Evolutionary conservation across 108 stramenopile genomes (phyloP), one percentile per base, ranked within the genome.

Genomic region (Nitzschia palea): DNA sequence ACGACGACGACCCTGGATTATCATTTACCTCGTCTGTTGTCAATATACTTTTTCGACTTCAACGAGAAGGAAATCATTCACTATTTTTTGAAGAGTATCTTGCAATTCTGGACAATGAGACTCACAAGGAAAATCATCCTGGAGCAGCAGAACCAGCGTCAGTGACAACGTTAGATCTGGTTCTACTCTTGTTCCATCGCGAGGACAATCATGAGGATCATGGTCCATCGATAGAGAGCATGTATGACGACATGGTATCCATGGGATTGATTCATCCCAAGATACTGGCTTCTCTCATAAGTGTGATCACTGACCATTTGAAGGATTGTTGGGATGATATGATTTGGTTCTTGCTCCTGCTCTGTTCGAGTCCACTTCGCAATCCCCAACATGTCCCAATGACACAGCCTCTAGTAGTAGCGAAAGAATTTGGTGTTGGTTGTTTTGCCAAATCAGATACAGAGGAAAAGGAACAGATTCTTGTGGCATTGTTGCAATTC

Each of bases 401-500:
- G 31, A 14, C 25, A 20, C 4, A 18, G n/a, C 27, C 54, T 8
- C 18, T 50, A 6, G 12, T 29, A 20, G 4, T 55, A 12, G 54
- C 54, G 20, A 55, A 55, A 32, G 31, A 55, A 55, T 55, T 55
- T 55, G 54, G 54, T 26, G 30, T 32, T 12, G 54, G 20, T 3
- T 4, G 25, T 55, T 26, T 55, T 5, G 5, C 27, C 4, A 5
- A 4, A 48, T 48, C 17, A 20, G 47, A 20, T 18, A 18, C 8
- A 48, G 4, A 18, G 18, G 47, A 18, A 20, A 48, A 20, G 22
- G 18, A 48, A 5, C 47, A 18, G 8, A 4, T 48, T 4, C 4
- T 48, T 48, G 9, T 20, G 4, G 9, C 47, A 4, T 20, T 48
- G 9, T 4, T 48, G 5, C 47, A 48, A 48, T 4, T 48, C 15